phyloP scores from a whole-genome alignment of 805 yeast species.

The Ogataea parapolymorpha region DNA sequence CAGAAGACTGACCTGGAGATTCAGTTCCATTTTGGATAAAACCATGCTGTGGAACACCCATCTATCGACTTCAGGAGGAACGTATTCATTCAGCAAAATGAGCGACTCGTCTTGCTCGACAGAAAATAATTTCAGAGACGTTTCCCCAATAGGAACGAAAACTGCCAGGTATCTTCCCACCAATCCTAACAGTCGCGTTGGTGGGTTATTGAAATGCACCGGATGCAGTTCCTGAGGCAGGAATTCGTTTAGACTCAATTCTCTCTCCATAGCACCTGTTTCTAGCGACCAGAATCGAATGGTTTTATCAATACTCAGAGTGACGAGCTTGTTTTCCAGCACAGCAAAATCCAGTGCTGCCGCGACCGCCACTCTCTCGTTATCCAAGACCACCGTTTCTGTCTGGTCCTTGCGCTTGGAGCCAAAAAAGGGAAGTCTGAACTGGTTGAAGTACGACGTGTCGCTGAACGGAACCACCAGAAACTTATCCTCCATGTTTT shows the following conservation, averaged over 20 bases:
- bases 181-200: conserved; percentile 18
- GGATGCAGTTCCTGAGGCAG: conserved; percentile 22
- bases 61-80: conserved; percentile 16
- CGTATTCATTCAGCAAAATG: conserved; percentile 8
- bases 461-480: conserved; percentile 48
- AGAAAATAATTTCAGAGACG: conserved; percentile 22
- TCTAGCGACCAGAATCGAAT: conserved; percentile 60
- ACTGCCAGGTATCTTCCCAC: conserved; percentile 18
- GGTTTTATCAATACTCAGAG: conserved; percentile 52
- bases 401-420: conserved; percentile 3
- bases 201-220: conserved; percentile 18
- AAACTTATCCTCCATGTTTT: conserved; percentile 15
- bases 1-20: conserved; percentile 20
- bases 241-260: conserved; percentile 21
- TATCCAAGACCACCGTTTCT: conserved; percentile 18
- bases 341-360: conserved; percentile 21
- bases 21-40: conserved; percentile 6
- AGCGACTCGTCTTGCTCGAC: conserved; percentile 15
- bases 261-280: conserved; percentile 26
- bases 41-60: conserved; percentile 29
- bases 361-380: conserved; percentile 22
- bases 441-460: conserved; percentile 39
- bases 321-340: conserved; percentile 22
- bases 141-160: conserved; percentile 27
- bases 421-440: conserved; percentile 29